Evolutionary conservation across 371 early-diverging fungal species (phyloP), one percentile per base, ranked within the genome.

Genomic region (Mucor piriformis): DNA sequence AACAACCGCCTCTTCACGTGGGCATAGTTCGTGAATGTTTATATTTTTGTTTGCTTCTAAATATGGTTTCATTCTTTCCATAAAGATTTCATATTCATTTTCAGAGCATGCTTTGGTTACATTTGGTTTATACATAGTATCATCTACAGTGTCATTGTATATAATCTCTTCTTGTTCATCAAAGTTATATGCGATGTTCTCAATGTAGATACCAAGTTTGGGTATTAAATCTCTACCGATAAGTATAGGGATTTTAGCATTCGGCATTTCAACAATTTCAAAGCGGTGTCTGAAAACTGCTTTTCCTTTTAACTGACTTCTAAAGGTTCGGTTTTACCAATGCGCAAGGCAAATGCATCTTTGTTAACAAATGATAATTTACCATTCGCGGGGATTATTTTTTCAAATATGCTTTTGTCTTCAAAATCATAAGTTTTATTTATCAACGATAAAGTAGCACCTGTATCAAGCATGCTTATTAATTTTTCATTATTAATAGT

Each of bases 271-370:
- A 12, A 37, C 38, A n/a, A 37, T 3, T 37, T 37, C 38, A n/a
- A 37, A 37, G 3, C 13, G 6, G 3, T 37, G 38, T 0, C 4
- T 3, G 38, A 37, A 37, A 13, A 12, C 4, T 37, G 38, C 11
- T 29, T 24, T 53, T 15, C 54, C 54, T 53, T 21, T 40, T 16
- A 43, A 29, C 8, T 29, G 8, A 56, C 48, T 10, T 1, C n/a
- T 7, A 56, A 16, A 2, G 56, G 56, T 34, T 47, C 12, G 2
- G 46, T 56, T 47, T 46, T 56, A 6, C 56, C 48, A 11, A 46
- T 56, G 5, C 48, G 46, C 12, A 16, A 3, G 1, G 27, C 3
- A 0, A 3, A 11, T 27, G 11, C 13, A 43, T 54, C 34, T 13
- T 44, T 38, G 12, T 42, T 20, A 27, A 43, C 20, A 11, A 54